Evolutionary conservation across 371 early-diverging fungal species (phyloP), one percentile per base, ranked within the genome.

Genomic region (Antonospora locustae): DNA sequence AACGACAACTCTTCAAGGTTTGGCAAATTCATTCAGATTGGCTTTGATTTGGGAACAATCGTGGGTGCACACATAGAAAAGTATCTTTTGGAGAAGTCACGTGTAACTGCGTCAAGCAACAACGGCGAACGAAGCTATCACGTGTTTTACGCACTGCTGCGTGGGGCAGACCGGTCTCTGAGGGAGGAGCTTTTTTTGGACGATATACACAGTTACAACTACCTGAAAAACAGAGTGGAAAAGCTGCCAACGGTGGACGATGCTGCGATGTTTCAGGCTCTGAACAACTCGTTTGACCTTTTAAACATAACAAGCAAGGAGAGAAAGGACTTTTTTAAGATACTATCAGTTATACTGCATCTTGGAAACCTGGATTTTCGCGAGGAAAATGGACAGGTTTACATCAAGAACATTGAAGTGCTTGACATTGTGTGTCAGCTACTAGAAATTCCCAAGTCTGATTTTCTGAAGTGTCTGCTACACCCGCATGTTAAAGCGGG

Each of bases 1-100:
- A 99, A 99, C 73, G 89, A 97, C 76, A 99, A 99, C 76, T 90
- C 90, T 19, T 92, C 92, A 4, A 83, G 99, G 23, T 99, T 96
- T 77, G 91, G 99, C 34, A 98, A 98, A 77, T 96, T 92, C 70
- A 92, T 98, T 59, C 82, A 90, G 28, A 89, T 98, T 65, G 88
- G 87, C 61, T 95, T 95, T 76, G 85, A 81, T 65, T 69, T 76
- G 5, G 89, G 86, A 1, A 81, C 85, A 45, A 92, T 96, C 53
- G 79, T 82, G 22, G 95, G 97, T 43, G 96, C 88, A 36, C 84
- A 86, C 67, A 91, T 98, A 63, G 90, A 94, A 62, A 81, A 87
- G 75, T 98, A 97, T 73, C 77, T 98, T 23, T 77, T 99, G 36
- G 99, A 99, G 71, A 90, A 88, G 67, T 88, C 91, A 1, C 82